phyloP scores from a whole-genome alignment of 257 asterid genomes.

The Solanum etuberosum region DNA sequence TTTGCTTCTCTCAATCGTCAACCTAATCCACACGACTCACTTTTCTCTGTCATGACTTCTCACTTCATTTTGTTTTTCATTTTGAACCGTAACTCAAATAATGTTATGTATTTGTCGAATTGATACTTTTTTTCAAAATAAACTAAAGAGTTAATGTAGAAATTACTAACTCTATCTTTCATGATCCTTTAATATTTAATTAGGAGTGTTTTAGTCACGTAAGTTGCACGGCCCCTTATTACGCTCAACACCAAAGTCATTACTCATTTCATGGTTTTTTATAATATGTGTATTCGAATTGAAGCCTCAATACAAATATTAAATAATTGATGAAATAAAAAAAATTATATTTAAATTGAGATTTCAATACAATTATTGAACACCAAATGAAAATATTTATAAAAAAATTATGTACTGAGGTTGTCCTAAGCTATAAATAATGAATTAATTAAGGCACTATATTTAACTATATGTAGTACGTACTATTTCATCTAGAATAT shows the following conservation, averaged over 20 bases:
- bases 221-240: neutral
- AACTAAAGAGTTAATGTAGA: neutral
- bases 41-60: neutral
- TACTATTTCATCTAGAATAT: neutral
- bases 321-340: neutral
- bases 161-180: neutral
- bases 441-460: neutral
- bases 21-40: neutral
- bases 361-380: neutral
- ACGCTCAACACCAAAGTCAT: neutral
- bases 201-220: neutral
- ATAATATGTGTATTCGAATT: accelerated
- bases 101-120: neutral
- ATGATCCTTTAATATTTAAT: neutral
- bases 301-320: accelerated
- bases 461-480: neutral
- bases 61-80: neutral
- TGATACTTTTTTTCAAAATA: neutral
- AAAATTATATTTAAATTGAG: accelerated
- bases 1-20: neutral
- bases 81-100: neutral
- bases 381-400: accelerated
- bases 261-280: neutral
- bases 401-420: neutral
- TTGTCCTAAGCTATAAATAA: neutral